Base-by-base conservation (phyloP, 768 basidiomycete genomes). In the Boletus rex-veris region DNA sequence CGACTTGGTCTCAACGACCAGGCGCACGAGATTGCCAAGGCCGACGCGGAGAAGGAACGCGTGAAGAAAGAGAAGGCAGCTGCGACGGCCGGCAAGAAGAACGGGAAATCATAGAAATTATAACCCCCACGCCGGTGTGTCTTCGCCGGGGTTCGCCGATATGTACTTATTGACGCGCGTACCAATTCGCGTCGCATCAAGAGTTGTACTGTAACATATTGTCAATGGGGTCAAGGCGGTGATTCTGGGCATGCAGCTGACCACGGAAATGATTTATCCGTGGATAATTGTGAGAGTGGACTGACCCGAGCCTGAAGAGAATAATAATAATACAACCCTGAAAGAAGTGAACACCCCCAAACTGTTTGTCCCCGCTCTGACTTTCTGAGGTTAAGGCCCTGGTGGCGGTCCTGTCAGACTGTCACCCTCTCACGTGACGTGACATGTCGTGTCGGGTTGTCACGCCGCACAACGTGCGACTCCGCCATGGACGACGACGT, bases 1-100 rank as follows among this genome's bases (percentile, higher is more conserved):
- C 77, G 86, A 52, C 80, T 92, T 1, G 94, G 93, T 2, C 78
- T 98, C 45, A 99, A 99, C 70, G 92, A 95, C 68, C 74, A 73
- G 47, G 86, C 90, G 3, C 91, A 95, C 73, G 83, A 92, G 67
- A 65, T 85, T 40, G 93, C 91, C 18, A 88, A 89, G 66, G 80
- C 71, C 46, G 87, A 91, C 52, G 83, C 71, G 16, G 74, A 72
- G 56, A 75, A 75, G 64, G 77, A 77, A 50, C 69, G 77, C n/a
- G 75, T 68, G 37, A 84, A 86, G 74, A 82, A 83, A 58, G 80
- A 80, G 57, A 77, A 77, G 39, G 80, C 81, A 71, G 82, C 84
- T 62, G 77, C 66, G 43, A 79, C 73, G 59, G 58, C 46, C 16
- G 48, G 59, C 39, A 75, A 70, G 61, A 75, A 77, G 66, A 71